Evolutionary conservation across 2,329 filamentous ascomycete species (phyloP).

Genomic region (Stagonosporopsis vannaccii): DNA sequence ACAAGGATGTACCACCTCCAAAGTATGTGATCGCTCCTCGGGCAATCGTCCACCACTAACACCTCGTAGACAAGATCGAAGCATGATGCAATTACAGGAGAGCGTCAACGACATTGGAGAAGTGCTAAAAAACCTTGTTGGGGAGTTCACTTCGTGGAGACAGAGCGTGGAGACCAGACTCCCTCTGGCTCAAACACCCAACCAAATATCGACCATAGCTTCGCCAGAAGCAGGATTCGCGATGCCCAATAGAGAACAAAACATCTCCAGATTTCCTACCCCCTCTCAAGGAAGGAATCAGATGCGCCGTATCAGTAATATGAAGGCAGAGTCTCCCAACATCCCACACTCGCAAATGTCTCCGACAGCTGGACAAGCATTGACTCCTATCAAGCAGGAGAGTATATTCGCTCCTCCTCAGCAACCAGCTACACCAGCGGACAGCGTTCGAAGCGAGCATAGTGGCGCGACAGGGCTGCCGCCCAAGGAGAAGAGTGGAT

Average conservation of each 20-base stretch:
- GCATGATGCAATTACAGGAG: constrained; percentile 58
- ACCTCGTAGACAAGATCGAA: constrained; percentile 54
- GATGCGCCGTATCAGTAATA: constrained; percentile 39
- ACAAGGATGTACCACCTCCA: constrained; percentile 88
- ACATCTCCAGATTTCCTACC: constrained; percentile 38
- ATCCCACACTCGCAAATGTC: constrained; percentile 38
- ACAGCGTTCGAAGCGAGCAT: constrained; percentile 41
- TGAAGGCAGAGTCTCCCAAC: constrained; percentile 46
- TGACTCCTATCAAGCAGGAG: constrained; percentile 45
- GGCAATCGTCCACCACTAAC: constrained; percentile 25
- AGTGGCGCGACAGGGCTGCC: constrained; percentile 25
- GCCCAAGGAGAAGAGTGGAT: constrained; percentile 49
- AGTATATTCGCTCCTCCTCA: constrained; percentile 30
- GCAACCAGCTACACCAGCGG: constrained; percentile 44
- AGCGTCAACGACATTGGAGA: constrained; percentile 51
- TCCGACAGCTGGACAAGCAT: constrained; percentile 29
- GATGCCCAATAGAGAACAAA: constrained; percentile 35
- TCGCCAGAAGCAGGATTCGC: constrained; percentile 40
- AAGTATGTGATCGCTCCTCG: constrained; percentile 66
- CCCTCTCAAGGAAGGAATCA: constrained; percentile 38
- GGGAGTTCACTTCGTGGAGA: constrained; percentile 45
- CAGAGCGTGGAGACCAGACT: constrained; percentile 42
- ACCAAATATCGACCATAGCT: constrained; percentile 34
- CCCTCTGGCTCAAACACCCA: constrained; percentile 22
- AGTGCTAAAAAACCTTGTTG: constrained; percentile 39